A percentile compares a stretch with the other conserved stretches of the same genome.
These are phyloP conservation scores for Boletus mariae DNA, from an alignment of 1,284 basidiomycete genomes.

Conservation along the genomic window DNA sequence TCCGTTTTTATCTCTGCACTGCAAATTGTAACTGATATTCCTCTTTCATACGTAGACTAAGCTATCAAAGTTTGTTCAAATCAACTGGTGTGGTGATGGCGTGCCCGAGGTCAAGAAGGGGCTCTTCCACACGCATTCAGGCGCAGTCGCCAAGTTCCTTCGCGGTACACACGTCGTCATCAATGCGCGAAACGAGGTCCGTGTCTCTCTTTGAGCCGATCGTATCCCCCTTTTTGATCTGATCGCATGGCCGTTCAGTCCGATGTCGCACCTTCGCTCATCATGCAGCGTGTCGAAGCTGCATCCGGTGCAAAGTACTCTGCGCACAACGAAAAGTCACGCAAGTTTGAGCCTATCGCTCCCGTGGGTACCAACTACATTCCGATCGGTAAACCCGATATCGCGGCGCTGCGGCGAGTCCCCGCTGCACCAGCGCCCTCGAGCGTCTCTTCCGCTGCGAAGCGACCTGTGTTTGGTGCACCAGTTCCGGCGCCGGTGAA, in stretches of 20 bases:
- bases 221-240: not conserved
- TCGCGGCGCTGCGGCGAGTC: conserved; percentile 53
- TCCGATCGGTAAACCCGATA: conserved; percentile 69
- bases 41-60: conserved; percentile 52
- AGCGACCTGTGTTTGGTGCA: conserved; percentile 47
- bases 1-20: conserved; percentile 36
- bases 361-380: conserved; percentile 72
- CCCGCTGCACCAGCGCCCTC: conserved; percentile 29
- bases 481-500: conserved; percentile 40
- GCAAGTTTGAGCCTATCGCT: conserved; percentile 65
- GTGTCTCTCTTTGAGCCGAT: conserved; percentile 16
- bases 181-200: conserved; percentile 86
- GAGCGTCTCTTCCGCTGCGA: conserved; percentile 25
- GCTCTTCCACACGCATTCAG: conserved; percentile 86
- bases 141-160: conserved; percentile 79
- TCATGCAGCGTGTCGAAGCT: conserved; percentile 86
- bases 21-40: not conserved
- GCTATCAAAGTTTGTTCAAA: conserved; percentile 90
- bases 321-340: conserved; percentile 62
- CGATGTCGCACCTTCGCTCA: conserved; percentile 76
- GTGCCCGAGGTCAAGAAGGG: conserved; percentile 93
- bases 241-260: conserved; percentile 40
- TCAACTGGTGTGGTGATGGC: conserved; percentile 94
- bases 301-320: conserved; percentile 93
- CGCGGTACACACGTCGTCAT: conserved; percentile 87